These are phyloP conservation scores for Dimocarpus longan DNA, from an alignment of 345 rosid species.

Conservation along the genomic window DNA sequence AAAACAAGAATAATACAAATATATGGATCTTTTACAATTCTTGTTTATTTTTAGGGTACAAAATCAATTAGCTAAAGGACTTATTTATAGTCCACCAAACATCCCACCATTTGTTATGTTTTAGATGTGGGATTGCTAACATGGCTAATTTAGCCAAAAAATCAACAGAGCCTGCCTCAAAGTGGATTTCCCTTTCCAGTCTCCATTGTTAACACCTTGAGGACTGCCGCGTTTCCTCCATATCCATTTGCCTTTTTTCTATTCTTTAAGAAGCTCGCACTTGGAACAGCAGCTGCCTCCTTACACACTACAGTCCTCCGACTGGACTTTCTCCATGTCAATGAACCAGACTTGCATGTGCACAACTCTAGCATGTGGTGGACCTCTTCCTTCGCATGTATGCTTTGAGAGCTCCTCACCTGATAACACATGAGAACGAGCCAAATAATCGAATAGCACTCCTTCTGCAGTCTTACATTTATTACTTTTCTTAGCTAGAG, in stretches of 20 bases:
- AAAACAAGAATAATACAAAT: too few relatives aligned
- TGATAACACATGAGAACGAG: conserved; percentile 26
- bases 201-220: conserved; percentile 31
- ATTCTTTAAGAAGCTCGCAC: conserved; percentile 29
- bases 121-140: too few relatives aligned
- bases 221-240: conserved; percentile 4
- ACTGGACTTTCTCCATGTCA: conserved; percentile 36
- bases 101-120: too few relatives aligned
- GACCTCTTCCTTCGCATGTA: conserved; percentile 36
- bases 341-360: conserved; percentile 30
- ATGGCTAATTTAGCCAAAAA: too few relatives aligned
- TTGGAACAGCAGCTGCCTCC: conserved; percentile 37
- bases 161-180: too few relatives aligned
- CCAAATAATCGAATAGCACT: conserved; percentile 33
- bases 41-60: too few relatives aligned
- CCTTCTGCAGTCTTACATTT: conserved; percentile 36
- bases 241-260: conserved; percentile 12
- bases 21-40: too few relatives aligned
- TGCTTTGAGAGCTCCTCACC: conserved; percentile 41
- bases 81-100: too few relatives aligned
- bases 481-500: conserved; percentile 29
- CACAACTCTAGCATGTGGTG: conserved; percentile 32
- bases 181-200: conserved; percentile 37
- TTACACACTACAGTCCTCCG: conserved; percentile 36
- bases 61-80: too few relatives aligned